phyloP scores from a whole-genome alignment of 2,329 filamentous ascomycete species.

The Leptoxyphium fumago region DNA sequence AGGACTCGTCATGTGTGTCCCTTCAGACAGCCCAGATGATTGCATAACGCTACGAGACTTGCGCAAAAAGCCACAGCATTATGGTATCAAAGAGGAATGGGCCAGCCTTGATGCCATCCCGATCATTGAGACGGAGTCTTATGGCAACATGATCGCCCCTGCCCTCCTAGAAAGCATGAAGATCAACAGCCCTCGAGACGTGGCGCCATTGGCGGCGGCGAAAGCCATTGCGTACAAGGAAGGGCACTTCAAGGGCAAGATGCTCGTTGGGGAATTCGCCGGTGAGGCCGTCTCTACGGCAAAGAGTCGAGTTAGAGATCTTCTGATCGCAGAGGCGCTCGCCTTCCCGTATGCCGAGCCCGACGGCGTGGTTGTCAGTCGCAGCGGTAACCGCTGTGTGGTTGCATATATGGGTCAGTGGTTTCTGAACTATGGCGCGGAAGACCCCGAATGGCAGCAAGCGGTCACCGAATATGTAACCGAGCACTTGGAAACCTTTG shows the following conservation, averaged over 20 bases:
- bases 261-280: conserved; percentile 77
- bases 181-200: conserved; percentile 91
- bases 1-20: conserved; percentile 88
- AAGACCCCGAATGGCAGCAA: conserved; percentile 62
- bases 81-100: conserved; percentile 95
- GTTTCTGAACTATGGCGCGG: conserved; percentile 92
- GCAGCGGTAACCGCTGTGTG: conserved; percentile 85
- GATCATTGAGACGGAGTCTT: conserved; percentile 77
- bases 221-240: conserved; percentile 97
- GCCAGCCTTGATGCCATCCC: conserved; percentile 77
- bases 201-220: conserved; percentile 76
- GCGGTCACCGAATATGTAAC: conserved; percentile 59
- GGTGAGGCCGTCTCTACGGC: conserved; percentile 75
- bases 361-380: conserved; percentile 73
- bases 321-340: conserved; percentile 59
- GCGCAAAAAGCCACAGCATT: conserved; percentile 88
- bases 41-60: conserved; percentile 80
- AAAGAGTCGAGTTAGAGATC: conserved; percentile 69
- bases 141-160: conserved; percentile 71
- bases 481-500: conserved; percentile 64
- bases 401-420: conserved; percentile 90
- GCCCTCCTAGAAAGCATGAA: conserved; percentile 82
- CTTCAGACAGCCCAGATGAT: conserved; percentile 90
- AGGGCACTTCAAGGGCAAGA: conserved; percentile 87
- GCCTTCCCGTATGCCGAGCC: conserved; percentile 92